These are phyloP conservation scores for Citrus unshiu DNA, from an alignment of 345 rosid species.

Conservation along the genomic window DNA sequence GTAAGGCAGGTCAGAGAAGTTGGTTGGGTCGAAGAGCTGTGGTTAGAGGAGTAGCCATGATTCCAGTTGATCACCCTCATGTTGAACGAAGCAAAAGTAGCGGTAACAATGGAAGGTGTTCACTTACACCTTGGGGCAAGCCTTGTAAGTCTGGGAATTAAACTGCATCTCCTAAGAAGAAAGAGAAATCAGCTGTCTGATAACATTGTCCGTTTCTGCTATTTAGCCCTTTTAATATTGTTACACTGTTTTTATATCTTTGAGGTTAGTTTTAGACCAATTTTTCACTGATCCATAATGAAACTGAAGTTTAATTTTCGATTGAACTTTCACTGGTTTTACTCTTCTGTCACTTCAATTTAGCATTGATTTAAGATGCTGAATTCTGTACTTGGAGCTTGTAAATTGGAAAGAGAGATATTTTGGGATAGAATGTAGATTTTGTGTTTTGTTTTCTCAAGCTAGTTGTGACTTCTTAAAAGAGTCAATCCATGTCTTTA, in stretches of 20 bases:
- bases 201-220: not conserved
- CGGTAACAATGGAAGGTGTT: slow-evolving; percentile 59
- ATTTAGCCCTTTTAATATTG: not conserved
- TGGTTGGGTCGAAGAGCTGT: slow-evolving; percentile 82
- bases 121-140: slow-evolving; percentile 84
- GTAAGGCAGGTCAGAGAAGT: slow-evolving; percentile 85
- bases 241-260: not conserved
- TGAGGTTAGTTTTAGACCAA: not conserved
- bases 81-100: slow-evolving; percentile 94
- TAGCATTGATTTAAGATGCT: no score
- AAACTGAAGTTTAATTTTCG: not conserved
- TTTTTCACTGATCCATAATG: no score
- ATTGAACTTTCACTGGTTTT: not conserved
- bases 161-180: slow-evolving; percentile 52
- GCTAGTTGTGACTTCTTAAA: no score
- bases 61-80: slow-evolving; percentile 92
- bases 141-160: slow-evolving; percentile 65
- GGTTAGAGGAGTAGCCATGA: slow-evolving; percentile 86
- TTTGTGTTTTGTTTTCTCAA: no score
- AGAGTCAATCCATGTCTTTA: no score
- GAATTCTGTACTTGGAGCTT: no score
- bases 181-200: slow-evolving; percentile 22
- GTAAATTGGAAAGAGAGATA: no score
- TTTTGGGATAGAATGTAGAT: no score
- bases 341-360: no score